Evolutionary conservation across 1,139 yeast species (phyloP), one percentile per base, ranked within the genome.

Genomic region (Citeromyces siamensis): DNA sequence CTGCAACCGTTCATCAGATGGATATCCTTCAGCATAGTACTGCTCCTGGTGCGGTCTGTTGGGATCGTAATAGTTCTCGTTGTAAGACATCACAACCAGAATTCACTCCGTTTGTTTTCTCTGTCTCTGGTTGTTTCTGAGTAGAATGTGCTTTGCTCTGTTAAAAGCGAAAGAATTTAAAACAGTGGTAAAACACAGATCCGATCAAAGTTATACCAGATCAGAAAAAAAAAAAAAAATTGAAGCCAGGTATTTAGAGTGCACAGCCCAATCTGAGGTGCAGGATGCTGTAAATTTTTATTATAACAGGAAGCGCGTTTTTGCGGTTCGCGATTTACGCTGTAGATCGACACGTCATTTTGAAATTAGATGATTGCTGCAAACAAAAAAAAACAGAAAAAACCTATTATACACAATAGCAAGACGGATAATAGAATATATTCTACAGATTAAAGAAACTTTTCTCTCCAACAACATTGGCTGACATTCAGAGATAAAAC

Each of bases 31-130:
- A 33, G 48, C 48, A 38, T 44, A 47, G 37, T 50, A 50, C 31
- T 42, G 42, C 32, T 40, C 42, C 37, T 42, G 41, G 31, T 42
- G 41, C 23, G 41, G 42, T 29, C 43, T 38, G 34, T 52, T 46
- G n/a, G 56, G 59, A 42, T 58, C 58, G 42, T 55, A 51, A 35
- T 44, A 45, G 31, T 56, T 54, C 41, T 58, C 62, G 54, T 52
- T 53, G 45, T 55, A 53, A 38, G 60, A 56, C 60, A 56, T 55
- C 55, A 50, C 10, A 3, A 35, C n/a, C 18, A 33, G 13, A 36
- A n/a, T n/a, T n/a, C n/a, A n/a, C n/a, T n/a, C n/a, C n/a, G n/a
- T n/a, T n/a, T n/a, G n/a, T n/a, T n/a, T n/a, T n/a, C n/a, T n/a
- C n/a, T n/a, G n/a, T n/a, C n/a, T n/a, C n/a, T n/a, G n/a, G n/a